Conservation (phyloP, 176 grass and related monocot genomes). For the Raddia guianensis region DNA sequence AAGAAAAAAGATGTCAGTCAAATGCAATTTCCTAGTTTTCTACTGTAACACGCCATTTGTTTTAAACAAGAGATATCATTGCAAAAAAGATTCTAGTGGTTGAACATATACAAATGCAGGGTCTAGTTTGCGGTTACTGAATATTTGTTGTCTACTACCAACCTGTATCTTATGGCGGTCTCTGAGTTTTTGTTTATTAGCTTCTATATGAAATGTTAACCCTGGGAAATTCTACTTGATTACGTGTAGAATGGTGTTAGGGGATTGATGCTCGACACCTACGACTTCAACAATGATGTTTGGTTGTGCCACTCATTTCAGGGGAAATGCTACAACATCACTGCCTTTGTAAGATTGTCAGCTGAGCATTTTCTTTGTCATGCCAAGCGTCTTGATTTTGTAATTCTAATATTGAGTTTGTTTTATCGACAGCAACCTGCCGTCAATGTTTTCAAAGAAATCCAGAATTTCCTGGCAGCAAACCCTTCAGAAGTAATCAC, state of each 20-base stretch:
- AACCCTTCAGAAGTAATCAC: slow-evolving; percentile 90
- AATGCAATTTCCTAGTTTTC: background rate
- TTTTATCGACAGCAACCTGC: slow-evolving; percentile 72
- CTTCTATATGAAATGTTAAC: slow-evolving; percentile 10
- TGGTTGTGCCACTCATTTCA: slow-evolving; percentile 84
- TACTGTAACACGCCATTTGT: background rate
- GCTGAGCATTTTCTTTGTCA: background rate
- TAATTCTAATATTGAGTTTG: slow-evolving; percentile 34
- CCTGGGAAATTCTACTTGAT: slow-evolving; percentile 8
- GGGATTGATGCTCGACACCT: slow-evolving; percentile 95
- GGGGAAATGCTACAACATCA: slow-evolving; percentile 72
- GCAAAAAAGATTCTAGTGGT: slow-evolving; percentile 7
- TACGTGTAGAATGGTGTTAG: slow-evolving; percentile 83
- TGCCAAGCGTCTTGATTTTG: slow-evolving; percentile 7
- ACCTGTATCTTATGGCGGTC: background rate
- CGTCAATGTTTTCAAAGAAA: slow-evolving; percentile 76
- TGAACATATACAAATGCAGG: background rate
- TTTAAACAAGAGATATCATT: background rate
- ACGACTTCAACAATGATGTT: slow-evolving; percentile 83
- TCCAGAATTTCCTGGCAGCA: slow-evolving; percentile 69
- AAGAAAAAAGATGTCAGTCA: background rate
- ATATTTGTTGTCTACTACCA: background rate
- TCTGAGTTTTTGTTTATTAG: background rate
- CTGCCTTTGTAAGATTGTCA: slow-evolving; percentile 67
- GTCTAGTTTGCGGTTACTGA: slow-evolving; percentile 1